A percentile compares a stretch with the other conserved stretches of the same genome.
Evolutionary conservation across 208 protist genomes (phyloP).

Genomic region (Leishmania mexicana): DNA sequence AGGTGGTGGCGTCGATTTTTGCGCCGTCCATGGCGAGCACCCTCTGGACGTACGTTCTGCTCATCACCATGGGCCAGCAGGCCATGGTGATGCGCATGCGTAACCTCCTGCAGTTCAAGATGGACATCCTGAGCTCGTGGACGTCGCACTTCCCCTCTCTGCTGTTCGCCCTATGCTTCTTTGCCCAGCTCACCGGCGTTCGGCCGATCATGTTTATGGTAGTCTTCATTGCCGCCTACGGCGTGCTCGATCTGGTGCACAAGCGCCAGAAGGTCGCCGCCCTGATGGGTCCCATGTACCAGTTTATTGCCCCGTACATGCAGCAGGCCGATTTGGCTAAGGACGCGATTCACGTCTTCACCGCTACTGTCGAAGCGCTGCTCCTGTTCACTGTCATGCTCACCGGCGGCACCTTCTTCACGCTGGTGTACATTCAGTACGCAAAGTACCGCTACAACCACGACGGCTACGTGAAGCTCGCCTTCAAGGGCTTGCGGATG

Average conservation of each 20-base stretch:
- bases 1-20: slow-evolving; percentile 33
- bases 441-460: slow-evolving; percentile 69
- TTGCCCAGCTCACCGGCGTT: slow-evolving; percentile 53
- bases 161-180: slow-evolving; percentile 46
- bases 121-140: slow-evolving; percentile 46
- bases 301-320: slow-evolving; percentile 39
- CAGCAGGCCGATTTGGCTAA: slow-evolving; percentile 38
- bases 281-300: slow-evolving; percentile 39
- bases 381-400: slow-evolving; percentile 74
- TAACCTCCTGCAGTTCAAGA: slow-evolving; percentile 47
- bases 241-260: slow-evolving; percentile 43
- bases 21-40: slow-evolving; percentile 14
- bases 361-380: slow-evolving; percentile 64
- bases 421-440: slow-evolving; percentile 82
- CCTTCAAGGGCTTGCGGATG: slow-evolving; percentile 65
- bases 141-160: slow-evolving; percentile 60
- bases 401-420: slow-evolving; percentile 67
- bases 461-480: slow-evolving; percentile 69
- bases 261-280: slow-evolving; percentile 31
- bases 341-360: slow-evolving; percentile 40
- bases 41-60: slow-evolving; percentile 48
- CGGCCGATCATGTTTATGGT: slow-evolving; percentile 45
- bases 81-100: slow-evolving; percentile 39
- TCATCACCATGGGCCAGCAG: slow-evolving; percentile 49
- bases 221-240: slow-evolving; percentile 51